phyloP scores from a whole-genome alignment of 805 yeast species.

The Hanseniaspora taiwanica region DNA sequence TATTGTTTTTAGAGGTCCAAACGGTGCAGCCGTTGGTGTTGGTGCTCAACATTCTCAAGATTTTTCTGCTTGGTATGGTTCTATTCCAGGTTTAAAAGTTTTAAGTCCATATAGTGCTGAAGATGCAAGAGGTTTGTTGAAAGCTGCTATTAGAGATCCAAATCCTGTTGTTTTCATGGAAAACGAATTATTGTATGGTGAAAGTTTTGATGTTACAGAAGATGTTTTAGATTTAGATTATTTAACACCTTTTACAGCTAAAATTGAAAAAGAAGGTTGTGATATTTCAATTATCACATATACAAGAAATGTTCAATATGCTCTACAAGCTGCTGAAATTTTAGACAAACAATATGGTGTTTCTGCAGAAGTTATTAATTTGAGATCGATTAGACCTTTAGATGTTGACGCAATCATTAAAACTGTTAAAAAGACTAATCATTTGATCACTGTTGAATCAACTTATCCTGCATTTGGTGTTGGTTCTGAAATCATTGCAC shows the following conservation, averaged over 20 bases:
- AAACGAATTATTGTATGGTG: slow-evolving; percentile 91
- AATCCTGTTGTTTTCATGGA: slow-evolving; percentile 94
- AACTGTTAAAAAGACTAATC: slow-evolving; percentile 92
- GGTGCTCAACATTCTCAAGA: slow-evolving; percentile 99
- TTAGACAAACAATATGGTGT: slow-evolving; percentile 78
- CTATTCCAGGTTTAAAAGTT: slow-evolving; percentile 96
- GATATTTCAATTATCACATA: slow-evolving; percentile 85
- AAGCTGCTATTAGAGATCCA: slow-evolving; percentile 97
- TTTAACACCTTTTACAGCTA: slow-evolving; percentile 85
- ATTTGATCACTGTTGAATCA: slow-evolving; percentile 89
- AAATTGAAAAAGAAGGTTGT: slow-evolving; percentile 84
- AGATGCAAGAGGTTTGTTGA: slow-evolving; percentile 89
- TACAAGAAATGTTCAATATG: slow-evolving; percentile 77
- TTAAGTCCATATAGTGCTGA: slow-evolving; percentile 90
- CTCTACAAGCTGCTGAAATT: slow-evolving; percentile 80
- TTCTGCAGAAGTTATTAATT: slow-evolving; percentile 84
- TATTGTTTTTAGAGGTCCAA: slow-evolving; percentile 97
- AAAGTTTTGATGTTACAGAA: slow-evolving; percentile 76
- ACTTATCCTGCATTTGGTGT: slow-evolving; percentile 98
- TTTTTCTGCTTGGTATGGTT: slow-evolving; percentile 94
- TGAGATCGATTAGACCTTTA: slow-evolving; percentile 94
- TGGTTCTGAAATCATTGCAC: slow-evolving; percentile 96
- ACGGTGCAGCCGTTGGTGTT: slow-evolving; percentile 99
- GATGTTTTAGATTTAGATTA: slow-evolving; percentile 83
- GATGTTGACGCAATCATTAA: slow-evolving; percentile 77